Evolutionary conservation across 768 basidiomycete genomes (phyloP), one percentile per base, ranked within the genome.

Genomic region (Xerocomellus intermedius): DNA sequence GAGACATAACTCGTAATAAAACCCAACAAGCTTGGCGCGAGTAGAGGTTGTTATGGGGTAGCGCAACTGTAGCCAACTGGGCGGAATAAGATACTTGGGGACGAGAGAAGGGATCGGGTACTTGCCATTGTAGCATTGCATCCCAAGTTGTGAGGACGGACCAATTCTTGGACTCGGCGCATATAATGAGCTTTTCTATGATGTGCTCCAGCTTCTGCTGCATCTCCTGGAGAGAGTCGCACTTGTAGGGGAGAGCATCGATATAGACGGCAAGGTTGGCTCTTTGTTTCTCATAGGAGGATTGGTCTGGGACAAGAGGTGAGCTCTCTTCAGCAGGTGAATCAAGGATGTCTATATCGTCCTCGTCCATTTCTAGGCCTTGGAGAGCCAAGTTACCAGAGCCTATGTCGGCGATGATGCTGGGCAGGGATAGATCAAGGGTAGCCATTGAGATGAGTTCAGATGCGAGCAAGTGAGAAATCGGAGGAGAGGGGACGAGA

Each of bases 1-100:
- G 33, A 90, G 73, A 67, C 81, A 83, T n/a, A 93, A 72, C 64
- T 92, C 87, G 63, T 88, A 92, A 71, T 91, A 91, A 45, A 93
- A 72, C 36, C 77, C 51, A 14, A 85, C 87, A 50, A 93, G 82
- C 67, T 83, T 85, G 21, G 85, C 84, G 17, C 91, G 86, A 43
- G 82, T 83, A 32, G 82, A 63, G 54, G 81, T 88, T 42, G 80
- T 71, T 62, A 93, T 80, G 4, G 90, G 91, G 69, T 92, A 93
- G 38, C 84, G 83, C 84, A 92, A 83, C 60, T 86, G 74, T 45
- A 92, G 68, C 90, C 91, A 93, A 70, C 90, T 92, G 35, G 35
- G 41, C 30, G 26, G 30, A n/a, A 42, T 69, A 13, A 60, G 58
- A 36, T 26, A 37, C 43, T 19, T 13, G 26, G 32, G 22, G 33